These are phyloP conservation scores for Aspergillus calidoustus DNA, from an alignment of 2,329 filamentous ascomycete species.

Conservation along the genomic window DNA sequence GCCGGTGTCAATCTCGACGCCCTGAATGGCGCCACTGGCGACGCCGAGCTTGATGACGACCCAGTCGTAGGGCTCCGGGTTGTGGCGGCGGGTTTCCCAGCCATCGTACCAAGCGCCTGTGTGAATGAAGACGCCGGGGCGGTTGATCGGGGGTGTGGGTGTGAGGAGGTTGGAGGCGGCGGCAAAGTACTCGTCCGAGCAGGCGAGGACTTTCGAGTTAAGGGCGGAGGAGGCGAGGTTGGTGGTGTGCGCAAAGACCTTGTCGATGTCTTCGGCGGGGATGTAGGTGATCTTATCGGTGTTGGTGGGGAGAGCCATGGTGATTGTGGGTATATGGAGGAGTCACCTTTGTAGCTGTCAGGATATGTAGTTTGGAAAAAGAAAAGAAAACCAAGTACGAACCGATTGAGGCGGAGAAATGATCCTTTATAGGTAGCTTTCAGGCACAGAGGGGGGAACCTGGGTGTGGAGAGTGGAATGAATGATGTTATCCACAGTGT, in stretches of 20 bases:
- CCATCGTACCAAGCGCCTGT: slow-evolving; percentile 68
- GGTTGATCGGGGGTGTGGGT: slow-evolving; percentile 59
- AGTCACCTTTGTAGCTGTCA: neutral
- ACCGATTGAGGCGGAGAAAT: neutral
- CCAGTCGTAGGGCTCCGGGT: slow-evolving; percentile 62
- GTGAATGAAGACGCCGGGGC: slow-evolving; percentile 62
- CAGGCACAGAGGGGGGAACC: neutral
- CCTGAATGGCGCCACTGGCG: slow-evolving; percentile 43
- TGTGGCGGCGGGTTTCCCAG: slow-evolving; percentile 67
- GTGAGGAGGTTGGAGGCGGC: slow-evolving; percentile 63
- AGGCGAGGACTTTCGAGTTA: slow-evolving; percentile 59
- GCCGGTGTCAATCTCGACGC: slow-evolving; percentile 51
- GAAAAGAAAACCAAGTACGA: neutral
- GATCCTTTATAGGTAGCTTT: neutral
- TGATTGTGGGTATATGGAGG: neutral
- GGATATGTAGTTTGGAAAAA: neutral
- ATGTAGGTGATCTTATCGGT: slow-evolving; percentile 34
- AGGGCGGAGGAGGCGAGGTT: slow-evolving; percentile 52
- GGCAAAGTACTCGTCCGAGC: slow-evolving; percentile 67
- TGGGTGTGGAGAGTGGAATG: neutral
- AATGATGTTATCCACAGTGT: slow-evolving; percentile 4
- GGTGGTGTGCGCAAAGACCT: slow-evolving; percentile 60
- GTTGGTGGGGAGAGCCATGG: slow-evolving; percentile 7
- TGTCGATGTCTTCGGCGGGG: slow-evolving; percentile 56
- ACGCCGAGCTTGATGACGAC: slow-evolving; percentile 64